Evolutionary conservation across 192 early-diverging fungal genomes (phyloP), one percentile per base, ranked within the genome.

Genomic region (Phlyctochytrium planicorne): DNA sequence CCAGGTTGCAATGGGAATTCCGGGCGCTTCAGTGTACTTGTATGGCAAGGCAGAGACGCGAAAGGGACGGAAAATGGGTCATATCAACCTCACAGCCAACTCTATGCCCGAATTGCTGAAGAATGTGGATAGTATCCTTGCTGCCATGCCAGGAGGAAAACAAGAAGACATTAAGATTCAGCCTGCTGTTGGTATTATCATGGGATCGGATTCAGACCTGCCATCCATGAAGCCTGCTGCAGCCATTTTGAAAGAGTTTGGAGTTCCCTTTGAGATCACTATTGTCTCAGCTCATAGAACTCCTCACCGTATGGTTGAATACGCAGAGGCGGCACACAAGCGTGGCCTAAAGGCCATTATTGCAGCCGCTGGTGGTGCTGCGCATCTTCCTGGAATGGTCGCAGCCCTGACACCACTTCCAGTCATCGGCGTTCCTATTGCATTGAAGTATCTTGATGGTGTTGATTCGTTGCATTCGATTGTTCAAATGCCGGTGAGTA

Each of bases 331-430:
- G 52, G 97, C 97, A 3, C 89, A 90, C 62, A 83, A 84, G 72
- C 87, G 97, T 60, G 97, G 97, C 2, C 68, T 99, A 23, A 94
- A 95, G 76, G 95, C 91, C 20, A 97, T 99, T 62, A 97, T 99
- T 79, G 97, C 97, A 12, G 97, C 91, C 30, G 97, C 97, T 35
- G 97, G 97, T 29, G 97, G 97, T 52, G 97, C 97, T 4, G 97
- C 97, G 17, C 96, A 98, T 80, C 82, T 99, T 57, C 97, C 97
- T 2, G 97, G 97, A 27, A 99, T 99, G 97, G 96, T 98, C 3
- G 97, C 97, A 27, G 94, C 94, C 29, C 81, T 97, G 68, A 98
- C 97, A 1, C 91, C 94, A n/a, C 77, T 99, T 20, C 97, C 95
- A 2, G 97, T 99, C 47, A 92, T 99, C 63, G 97, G 97, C 37